Evolutionary conservation across 352 stramenopile species (phyloP).

Genomic region (Saprolegnia diclina): DNA sequence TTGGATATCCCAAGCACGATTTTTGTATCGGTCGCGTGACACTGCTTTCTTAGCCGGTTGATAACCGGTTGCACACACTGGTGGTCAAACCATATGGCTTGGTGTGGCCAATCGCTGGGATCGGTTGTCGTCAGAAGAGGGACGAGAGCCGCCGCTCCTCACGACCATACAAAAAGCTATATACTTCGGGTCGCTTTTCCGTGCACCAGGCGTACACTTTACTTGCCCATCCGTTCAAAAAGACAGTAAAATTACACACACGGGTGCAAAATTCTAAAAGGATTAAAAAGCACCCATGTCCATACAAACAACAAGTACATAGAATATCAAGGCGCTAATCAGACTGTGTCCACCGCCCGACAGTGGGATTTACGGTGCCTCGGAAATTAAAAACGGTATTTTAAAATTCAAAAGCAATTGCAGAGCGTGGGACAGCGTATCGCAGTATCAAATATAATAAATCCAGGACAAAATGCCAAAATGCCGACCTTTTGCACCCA

Average conservation of each 20-base stretch:
- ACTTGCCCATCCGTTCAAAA: background rate
- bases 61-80: background rate
- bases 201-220: background rate
- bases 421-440: no score
- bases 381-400: background rate
- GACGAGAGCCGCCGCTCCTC: no score
- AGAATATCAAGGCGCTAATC: background rate
- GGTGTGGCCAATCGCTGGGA: background rate
- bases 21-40: background rate
- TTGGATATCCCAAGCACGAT: no score
- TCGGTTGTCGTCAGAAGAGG: background rate
- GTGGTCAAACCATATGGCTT: no score
- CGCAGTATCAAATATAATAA: no score
- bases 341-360: background rate
- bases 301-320: constrained; percentile 6
- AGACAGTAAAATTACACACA: background rate
- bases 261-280: background rate
- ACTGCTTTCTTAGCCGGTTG: background rate
- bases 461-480: no score
- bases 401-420: background rate
- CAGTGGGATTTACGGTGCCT: background rate
- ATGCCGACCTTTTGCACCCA: no score
- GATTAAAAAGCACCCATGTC: background rate
- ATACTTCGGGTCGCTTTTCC: background rate
- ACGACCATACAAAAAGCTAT: no score